Percentiles rank a stretch among this genome's conserved stretches.
Conservation (phyloP, 2,329 filamentous ascomycete genomes). For the Aspergillus sp. region DNA sequence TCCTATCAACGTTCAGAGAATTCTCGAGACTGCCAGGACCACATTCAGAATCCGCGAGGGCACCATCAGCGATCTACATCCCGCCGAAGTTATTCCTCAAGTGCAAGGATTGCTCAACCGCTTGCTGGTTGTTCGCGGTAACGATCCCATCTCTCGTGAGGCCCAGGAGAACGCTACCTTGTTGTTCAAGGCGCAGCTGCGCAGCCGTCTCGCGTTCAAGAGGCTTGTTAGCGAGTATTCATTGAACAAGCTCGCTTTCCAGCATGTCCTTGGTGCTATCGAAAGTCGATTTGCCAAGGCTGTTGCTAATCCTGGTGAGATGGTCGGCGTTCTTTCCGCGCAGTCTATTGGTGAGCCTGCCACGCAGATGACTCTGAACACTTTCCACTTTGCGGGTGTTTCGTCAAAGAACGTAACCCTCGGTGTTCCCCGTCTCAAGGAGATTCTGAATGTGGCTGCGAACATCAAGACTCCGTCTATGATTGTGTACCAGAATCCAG, state of each 20-base stretch:
- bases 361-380: constrained; percentile 98
- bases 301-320: constrained; percentile 85
- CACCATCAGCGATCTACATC: constrained; percentile 79
- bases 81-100: constrained; percentile 73
- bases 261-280: constrained; percentile 83
- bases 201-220: constrained; percentile 86
- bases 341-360: constrained; percentile 98
- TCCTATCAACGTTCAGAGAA: constrained; percentile 81
- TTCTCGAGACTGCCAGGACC: constrained; percentile 81
- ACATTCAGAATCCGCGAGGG: constrained; percentile 84
- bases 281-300: constrained; percentile 80
- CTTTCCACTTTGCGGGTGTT: constrained; percentile 99
- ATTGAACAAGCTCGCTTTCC: constrained; percentile 82
- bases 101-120: constrained; percentile 66
- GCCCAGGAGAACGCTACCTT: constrained; percentile 82
- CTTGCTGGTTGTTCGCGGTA: constrained; percentile 76
- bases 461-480: constrained; percentile 99
- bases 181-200: constrained; percentile 83
- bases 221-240: constrained; percentile 77
- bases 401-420: constrained; percentile 99
- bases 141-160: constrained; percentile 71
- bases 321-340: constrained; percentile 95
- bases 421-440: constrained; percentile 97
- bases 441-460: constrained; percentile 94
- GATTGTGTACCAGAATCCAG: constrained; percentile 71